phyloP scores from a whole-genome alignment of 306 rosid genomes.

The Sindora glabra region DNA sequence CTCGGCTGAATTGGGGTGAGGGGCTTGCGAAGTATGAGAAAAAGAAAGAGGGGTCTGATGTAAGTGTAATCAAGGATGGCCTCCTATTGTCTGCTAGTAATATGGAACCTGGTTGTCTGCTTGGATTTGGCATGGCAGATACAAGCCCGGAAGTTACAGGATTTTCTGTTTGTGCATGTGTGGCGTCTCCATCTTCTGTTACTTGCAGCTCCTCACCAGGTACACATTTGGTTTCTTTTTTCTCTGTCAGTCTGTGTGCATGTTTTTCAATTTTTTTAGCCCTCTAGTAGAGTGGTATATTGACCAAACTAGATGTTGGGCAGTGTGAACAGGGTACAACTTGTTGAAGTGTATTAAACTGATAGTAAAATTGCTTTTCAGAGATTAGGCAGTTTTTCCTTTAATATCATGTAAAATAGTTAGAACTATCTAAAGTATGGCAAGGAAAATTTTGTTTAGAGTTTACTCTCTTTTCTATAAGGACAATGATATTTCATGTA shows the following conservation, averaged over 20 bases:
- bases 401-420: too few relatives aligned
- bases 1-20: constrained; percentile 94
- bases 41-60: constrained; percentile 75
- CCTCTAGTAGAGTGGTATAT: too few relatives aligned
- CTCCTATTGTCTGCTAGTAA: constrained; percentile 31
- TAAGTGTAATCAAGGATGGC: constrained; percentile 44
- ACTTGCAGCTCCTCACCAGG: constrained; percentile 98
- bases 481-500: too few relatives aligned
- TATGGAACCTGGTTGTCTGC: constrained; percentile 36
- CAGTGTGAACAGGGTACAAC: too few relatives aligned
- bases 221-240: constrained; percentile 19
- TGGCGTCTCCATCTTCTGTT: constrained; percentile 94
- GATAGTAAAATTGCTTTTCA: too few relatives aligned
- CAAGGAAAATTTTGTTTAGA: too few relatives aligned
- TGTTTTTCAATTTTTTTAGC: not conserved
- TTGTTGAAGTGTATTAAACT: too few relatives aligned
- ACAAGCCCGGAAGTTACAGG: constrained; percentile 57
- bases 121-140: constrained; percentile 46
- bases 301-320: too few relatives aligned
- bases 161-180: constrained; percentile 74
- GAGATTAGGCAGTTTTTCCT: too few relatives aligned
- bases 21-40: constrained; percentile 97
- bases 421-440: too few relatives aligned
- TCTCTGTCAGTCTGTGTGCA: not conserved
- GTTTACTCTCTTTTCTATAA: too few relatives aligned